These are phyloP conservation scores for Globisporangium lucens DNA, from an alignment of 352 stramenopile species.

Conservation along the genomic window DNA sequence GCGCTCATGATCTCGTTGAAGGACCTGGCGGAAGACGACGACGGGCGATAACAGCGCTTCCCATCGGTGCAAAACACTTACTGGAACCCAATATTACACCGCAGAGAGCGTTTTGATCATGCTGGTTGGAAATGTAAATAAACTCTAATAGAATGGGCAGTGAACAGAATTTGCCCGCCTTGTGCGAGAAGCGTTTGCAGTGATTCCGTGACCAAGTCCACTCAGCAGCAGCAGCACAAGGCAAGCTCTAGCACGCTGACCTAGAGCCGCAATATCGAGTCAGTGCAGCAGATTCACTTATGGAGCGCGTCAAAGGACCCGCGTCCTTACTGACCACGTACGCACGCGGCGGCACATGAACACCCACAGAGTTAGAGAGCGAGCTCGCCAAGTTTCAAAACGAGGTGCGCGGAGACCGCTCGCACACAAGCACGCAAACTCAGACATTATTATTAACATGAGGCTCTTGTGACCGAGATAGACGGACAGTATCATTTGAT, in stretches of 20 bases:
- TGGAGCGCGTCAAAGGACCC: neutral
- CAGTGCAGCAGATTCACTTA: neutral
- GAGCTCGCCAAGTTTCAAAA: neutral
- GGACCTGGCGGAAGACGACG: constrained; percentile 56
- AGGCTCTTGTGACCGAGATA: no score
- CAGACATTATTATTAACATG: no score
- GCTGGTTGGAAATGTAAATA: neutral
- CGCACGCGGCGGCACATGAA: neutral
- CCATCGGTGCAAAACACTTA: neutral
- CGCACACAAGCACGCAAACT: no score
- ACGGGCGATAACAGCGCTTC: constrained; percentile 58
- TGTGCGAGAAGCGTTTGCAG: neutral
- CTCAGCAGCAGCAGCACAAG: neutral
- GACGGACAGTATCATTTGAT: no score
- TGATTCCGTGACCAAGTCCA: neutral
- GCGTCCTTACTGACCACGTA: neutral
- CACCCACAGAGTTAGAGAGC: neutral
- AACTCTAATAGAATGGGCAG: neutral
- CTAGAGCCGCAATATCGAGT: neutral
- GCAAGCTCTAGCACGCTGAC: no score
- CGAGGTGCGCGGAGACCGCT: neutral
- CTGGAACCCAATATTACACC: neutral
- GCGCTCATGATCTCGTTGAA: constrained; percentile 37
- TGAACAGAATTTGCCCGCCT: neutral
- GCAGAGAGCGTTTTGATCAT: neutral